These are phyloP conservation scores for Pleomassaria siparia DNA, from an alignment of 2,329 filamentous ascomycete species.

Conservation along the genomic window DNA sequence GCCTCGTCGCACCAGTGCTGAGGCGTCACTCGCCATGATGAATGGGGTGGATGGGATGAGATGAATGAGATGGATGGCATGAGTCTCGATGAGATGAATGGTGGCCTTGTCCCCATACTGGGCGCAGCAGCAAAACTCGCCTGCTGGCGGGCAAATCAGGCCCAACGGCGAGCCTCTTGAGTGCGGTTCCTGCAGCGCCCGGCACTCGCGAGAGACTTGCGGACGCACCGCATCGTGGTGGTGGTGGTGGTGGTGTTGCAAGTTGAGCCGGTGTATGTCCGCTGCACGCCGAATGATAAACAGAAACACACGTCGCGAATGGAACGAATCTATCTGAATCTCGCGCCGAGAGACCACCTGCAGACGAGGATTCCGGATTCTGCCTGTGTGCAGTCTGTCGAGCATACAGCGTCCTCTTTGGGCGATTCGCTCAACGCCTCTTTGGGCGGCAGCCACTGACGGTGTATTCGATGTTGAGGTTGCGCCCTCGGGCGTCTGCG, in stretches of 20 bases:
- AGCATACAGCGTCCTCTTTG: too few relatives aligned
- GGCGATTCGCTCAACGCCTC: too few relatives aligned
- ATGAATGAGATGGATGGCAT: background rate
- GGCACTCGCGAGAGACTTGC: background rate
- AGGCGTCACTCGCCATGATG: slow-evolving; percentile 8
- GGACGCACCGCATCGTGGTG: background rate
- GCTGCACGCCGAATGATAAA: slow-evolving; percentile 4
- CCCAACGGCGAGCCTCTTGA: slow-evolving; percentile 26
- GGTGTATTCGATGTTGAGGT: slow-evolving; percentile 20
- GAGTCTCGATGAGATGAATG: background rate
- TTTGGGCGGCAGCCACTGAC: slow-evolving; percentile 19
- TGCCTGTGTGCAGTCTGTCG: background rate
- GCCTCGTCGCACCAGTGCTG: slow-evolving; percentile 38
- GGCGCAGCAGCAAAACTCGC: slow-evolving; percentile 14
- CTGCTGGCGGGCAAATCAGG: slow-evolving; percentile 35
- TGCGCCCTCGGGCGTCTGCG: slow-evolving; percentile 3
- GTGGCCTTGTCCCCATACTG: slow-evolving; percentile 17
- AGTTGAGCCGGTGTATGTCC: background rate
- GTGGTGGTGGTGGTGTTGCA: background rate
- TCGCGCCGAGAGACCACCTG: background rate
- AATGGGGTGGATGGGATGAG: background rate
- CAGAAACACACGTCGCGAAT: slow-evolving; percentile 2
- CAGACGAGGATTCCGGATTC: background rate
- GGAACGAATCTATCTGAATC: background rate
- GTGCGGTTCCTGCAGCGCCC: slow-evolving; percentile 33